Conservation (phyloP, 2,329 filamentous ascomycete genomes). For the Aspergillus ustus region DNA sequence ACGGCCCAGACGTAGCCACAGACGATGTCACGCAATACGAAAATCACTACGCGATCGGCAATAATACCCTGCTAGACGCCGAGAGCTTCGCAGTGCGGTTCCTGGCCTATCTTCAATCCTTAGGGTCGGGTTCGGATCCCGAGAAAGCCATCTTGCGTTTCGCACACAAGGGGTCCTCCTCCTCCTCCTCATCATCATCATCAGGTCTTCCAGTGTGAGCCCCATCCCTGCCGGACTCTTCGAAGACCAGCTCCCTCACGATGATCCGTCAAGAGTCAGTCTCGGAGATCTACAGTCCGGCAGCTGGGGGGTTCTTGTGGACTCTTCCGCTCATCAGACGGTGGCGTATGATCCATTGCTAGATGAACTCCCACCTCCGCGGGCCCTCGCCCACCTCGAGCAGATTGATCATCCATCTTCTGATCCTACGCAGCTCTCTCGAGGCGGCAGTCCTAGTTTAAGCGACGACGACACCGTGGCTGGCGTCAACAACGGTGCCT, state of each 20-base stretch:
- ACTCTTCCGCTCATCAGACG: neutral
- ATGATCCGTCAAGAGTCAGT: constrained; percentile 12
- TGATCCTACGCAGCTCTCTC: neutral
- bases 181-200: constrained; percentile 10
- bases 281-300: constrained; percentile 15
- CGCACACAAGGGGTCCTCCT: constrained; percentile 11
- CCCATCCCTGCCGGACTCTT: constrained; percentile 22
- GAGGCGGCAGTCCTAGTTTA: constrained; percentile 4
- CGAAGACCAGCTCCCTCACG: constrained; percentile 1
- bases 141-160: constrained; percentile 24
- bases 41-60: constrained; percentile 16
- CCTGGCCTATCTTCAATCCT: constrained; percentile 17
- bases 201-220: constrained; percentile 4
- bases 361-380: neutral
- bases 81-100: constrained; percentile 20
- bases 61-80: constrained; percentile 16
- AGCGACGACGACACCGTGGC: neutral
- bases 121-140: constrained; percentile 15
- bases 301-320: constrained; percentile 23
- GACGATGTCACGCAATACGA: constrained; percentile 10
- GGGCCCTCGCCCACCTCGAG: neutral
- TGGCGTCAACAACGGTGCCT: constrained; percentile 1
- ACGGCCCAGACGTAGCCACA: constrained; percentile 10
- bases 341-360: neutral
- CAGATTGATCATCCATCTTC: neutral